Base-by-base conservation (phyloP, 257 asterid genomes). In the Vinca minor region DNA sequence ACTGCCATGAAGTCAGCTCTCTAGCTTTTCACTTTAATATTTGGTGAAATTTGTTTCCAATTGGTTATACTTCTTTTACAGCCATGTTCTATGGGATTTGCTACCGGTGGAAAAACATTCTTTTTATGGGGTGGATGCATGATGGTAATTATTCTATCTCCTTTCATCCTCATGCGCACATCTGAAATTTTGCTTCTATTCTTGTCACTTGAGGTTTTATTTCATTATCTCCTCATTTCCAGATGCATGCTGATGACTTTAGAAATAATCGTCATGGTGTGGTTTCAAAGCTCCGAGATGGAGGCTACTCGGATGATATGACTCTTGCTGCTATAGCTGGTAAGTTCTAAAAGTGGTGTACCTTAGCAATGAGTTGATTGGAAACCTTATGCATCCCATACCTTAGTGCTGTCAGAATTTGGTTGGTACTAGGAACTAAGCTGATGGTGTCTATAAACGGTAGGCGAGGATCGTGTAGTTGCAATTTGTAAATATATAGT, bases 81-180 rank as follows among this genome's bases (percentile, higher is more conserved):
- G 99, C 99, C 99, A 38, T 93, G 99, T 77, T 93, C 99, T 4
- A 93, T 93, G 99, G 99, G 99, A 75, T 93, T 93, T 76, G 99
- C 99, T 55, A 93, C 99, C 69, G 99, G 97, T 64, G 99, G 99
- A 62, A 87, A 69, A 78, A 93, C 99, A 46, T 93, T 89, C 88
- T 93, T 93, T 73, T 72, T 93, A 65, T 93, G 99, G 99, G 99
- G 99, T 76, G 99, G 99, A 80, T 93, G 99, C 85, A 93, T 93
- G 99, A 93, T 93, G 99, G 99, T 87, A 78, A 79, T 65, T 66
- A 25, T 31, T 63, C 62, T 48, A 39, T 60, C 26, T 73, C 31
- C 75, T 47, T n/a, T 17, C 31, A 59, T 65, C 67, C 61, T 63
- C 58, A 50, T 65, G 17, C 35, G 62, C 45, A 32, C 55, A 63